phyloP scores from a whole-genome alignment of 495 filamentous ascomycete genomes.

The Penicillium goetzii region DNA sequence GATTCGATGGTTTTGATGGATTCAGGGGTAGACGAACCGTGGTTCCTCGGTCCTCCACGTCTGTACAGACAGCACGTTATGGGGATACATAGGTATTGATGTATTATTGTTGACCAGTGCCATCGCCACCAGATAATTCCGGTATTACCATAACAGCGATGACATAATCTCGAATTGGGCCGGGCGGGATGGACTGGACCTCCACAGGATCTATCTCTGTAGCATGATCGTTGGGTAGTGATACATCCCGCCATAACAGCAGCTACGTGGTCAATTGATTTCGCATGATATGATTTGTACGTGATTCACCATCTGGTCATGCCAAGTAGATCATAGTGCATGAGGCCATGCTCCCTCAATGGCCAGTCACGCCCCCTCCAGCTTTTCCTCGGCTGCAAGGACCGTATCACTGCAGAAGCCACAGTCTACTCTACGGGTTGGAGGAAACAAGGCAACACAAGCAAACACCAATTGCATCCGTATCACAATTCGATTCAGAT shows the following conservation, averaged over 20 bases:
- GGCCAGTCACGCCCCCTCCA: neutral
- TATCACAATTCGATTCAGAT: slow-evolving; percentile 17
- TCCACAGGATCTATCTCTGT: neutral
- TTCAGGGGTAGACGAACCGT: slow-evolving; percentile 45
- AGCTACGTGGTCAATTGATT: neutral
- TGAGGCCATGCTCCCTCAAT: neutral
- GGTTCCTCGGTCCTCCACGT: slow-evolving; percentile 28
- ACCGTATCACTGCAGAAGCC: neutral
- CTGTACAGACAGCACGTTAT: neutral
- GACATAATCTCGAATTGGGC: slow-evolving; percentile 10
- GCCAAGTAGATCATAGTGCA: neutral
- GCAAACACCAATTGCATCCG: slow-evolving; percentile 3
- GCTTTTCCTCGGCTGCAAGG: neutral
- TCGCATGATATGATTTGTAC: neutral
- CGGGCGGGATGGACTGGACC: neutral
- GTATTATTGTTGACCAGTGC: neutral
- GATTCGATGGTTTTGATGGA: slow-evolving; percentile 10
- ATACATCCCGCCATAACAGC: neutral
- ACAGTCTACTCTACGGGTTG: neutral
- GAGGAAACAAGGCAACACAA: neutral
- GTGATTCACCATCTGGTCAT: neutral
- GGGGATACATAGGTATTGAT: neutral
- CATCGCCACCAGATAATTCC: neutral
- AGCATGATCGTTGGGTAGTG: neutral
- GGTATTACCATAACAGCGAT: neutral